Evolutionary conservation across 1,139 yeast genomes (phyloP), one percentile per base, ranked within the genome.

Genomic region (Pichia sp.): DNA sequence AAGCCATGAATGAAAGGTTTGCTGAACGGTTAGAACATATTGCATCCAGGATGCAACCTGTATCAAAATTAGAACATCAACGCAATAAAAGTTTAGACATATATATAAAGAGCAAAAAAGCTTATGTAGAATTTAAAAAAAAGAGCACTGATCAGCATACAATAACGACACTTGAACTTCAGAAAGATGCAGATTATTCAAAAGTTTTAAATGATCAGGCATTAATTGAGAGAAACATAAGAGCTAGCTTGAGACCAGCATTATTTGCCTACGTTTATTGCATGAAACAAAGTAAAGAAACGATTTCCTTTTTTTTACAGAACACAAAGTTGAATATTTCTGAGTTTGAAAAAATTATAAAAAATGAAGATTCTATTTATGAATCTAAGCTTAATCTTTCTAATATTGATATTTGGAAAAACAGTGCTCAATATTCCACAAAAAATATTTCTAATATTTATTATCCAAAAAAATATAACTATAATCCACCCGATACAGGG

Each of bases 231-330:
- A 37, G 27, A 12, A 32, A 35, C n/a, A 37, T 48, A n/a, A 31
- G 45, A 12, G 23, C 33, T 20, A 25, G 30, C n/a, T 20, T 48
- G 9, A 43, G 45, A 37, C 51, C 46, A 10, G 26, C 41, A 1
- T 12, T 45, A 7, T 45, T 47, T 36, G 39, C 41, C 2, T 43
- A 34, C 31, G 43, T 33, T 3, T 37, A 29, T 25, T 30, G 25
- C 23, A 27, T 43, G 36, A 36, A 23, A n/a, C 27, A 35, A 27
- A 35, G n/a, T 31, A 26, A 31, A 11, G 32, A 35, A 40, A 16
- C 31, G 23, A 25, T 35, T 30, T n/a, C 30, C 4, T 30, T 30
- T 10, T n/a, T 27, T 25, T 20, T 37, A 6, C 20, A 38, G 2
- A 39, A 30, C 8, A 40, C 43, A 3, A 27, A 27, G 3, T 29